phyloP scores from a whole-genome alignment of 1,284 basidiomycete species.

The Ustilago trichophora region DNA sequence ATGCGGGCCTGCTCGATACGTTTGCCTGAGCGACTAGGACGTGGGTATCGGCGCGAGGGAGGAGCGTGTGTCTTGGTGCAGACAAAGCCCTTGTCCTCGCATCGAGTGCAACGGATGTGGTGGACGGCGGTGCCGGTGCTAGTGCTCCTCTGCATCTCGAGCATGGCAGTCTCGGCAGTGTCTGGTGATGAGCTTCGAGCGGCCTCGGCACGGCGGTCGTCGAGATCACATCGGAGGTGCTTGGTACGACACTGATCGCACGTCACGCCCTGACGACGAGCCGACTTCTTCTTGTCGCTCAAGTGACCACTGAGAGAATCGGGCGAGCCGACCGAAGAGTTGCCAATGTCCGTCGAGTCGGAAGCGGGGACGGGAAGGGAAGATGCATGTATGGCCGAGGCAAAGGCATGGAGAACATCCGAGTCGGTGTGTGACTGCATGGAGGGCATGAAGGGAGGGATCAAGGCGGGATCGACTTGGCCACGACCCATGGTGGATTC shows the following conservation, averaged over 20 bases:
- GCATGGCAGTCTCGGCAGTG: conserved; percentile 7
- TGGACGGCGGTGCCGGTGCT: conserved; percentile 33
- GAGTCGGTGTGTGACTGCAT: not conserved
- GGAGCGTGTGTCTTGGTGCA: conserved; percentile 58
- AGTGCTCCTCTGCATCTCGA: conserved; percentile 32
- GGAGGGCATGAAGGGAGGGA: conserved; percentile 6
- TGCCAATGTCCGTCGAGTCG: conserved; percentile 1
- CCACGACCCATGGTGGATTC: conserved; percentile 1
- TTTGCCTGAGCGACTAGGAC: conserved; percentile 62
- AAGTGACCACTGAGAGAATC: conserved; percentile 13
- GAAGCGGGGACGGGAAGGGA: conserved; percentile 9
- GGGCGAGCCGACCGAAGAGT: conserved; percentile 5
- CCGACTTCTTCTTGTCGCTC: conserved; percentile 40
- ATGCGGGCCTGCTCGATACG: conserved; percentile 63
- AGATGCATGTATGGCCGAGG: conserved; percentile 7
- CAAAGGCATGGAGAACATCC: conserved; percentile 6
- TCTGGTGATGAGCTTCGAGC: conserved; percentile 21
- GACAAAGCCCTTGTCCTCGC: conserved; percentile 48
- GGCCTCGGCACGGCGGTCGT: conserved; percentile 36
- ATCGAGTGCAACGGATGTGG: conserved; percentile 53
- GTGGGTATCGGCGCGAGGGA: conserved; percentile 54
- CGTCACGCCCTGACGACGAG: conserved; percentile 47
- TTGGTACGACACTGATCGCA: conserved; percentile 62
- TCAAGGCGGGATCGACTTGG: conserved; percentile 9
- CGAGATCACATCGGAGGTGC: conserved; percentile 59